Percentiles rank a stretch among this genome's conserved stretches.
Conservation (phyloP, 176 grass and related monocot species). For the Aegilops longissima region DNA sequence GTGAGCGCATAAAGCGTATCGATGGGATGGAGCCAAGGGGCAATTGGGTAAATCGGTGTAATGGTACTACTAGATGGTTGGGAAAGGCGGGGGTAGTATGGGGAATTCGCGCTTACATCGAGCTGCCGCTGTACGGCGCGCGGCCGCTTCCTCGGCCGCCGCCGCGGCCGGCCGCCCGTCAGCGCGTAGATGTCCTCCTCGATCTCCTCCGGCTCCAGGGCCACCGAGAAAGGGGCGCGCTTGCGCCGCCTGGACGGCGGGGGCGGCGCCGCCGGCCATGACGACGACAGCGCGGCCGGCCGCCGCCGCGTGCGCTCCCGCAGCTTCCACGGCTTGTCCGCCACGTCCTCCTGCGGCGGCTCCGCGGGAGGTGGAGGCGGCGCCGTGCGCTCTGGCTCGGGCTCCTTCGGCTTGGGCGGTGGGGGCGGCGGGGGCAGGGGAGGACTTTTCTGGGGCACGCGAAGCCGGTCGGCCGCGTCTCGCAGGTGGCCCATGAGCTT, state of each 20-base stretch:
- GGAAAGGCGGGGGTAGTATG: conserved; percentile 19
- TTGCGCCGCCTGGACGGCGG: conserved; percentile 24
- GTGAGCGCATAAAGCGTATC: conserved; percentile 28
- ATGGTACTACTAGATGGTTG: neutral
- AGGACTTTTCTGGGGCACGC: neutral
- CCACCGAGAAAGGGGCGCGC: conserved; percentile 55
- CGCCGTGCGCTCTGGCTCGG: neutral
- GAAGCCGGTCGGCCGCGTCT: conserved; percentile 57
- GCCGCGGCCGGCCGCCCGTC: conserved; percentile 71
- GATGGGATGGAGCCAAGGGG: neutral
- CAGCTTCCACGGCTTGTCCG: conserved; percentile 72
- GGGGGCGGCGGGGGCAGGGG: neutral
- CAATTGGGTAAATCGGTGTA: neutral
- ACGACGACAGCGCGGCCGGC: neutral
- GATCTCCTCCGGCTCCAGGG: conserved; percentile 74
- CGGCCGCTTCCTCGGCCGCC: conserved; percentile 82
- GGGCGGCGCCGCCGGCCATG: neutral
- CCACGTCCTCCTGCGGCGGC: neutral
- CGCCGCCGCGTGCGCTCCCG: conserved; percentile 47
- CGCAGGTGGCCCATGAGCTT: conserved; percentile 81
- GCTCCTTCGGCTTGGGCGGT: neutral
- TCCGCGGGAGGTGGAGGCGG: neutral
- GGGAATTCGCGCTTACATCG: conserved; percentile 69
- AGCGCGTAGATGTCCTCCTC: conserved; percentile 96
- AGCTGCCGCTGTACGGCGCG: conserved; percentile 72